Percentiles rank a stretch among this genome's conserved stretches.
phyloP scores from a whole-genome alignment of 1,284 basidiomycete species.

The Tylopilus sp. region DNA sequence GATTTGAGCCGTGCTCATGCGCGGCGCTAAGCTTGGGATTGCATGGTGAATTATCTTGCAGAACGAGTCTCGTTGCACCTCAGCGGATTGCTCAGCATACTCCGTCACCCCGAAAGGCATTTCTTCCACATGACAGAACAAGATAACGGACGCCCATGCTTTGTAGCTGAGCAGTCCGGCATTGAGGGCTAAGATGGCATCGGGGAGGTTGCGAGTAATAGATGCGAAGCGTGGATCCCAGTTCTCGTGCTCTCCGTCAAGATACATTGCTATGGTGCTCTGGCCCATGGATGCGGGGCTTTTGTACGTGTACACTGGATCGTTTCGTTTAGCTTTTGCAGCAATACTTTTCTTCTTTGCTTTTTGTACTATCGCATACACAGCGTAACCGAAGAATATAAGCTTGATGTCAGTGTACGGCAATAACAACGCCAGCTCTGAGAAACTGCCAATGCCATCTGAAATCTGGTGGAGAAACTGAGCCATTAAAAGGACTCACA shows the following conservation, averaged over 20 bases:
- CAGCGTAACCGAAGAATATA: constrained; percentile 36
- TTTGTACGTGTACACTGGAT: constrained; percentile 36
- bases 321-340: constrained; percentile 25
- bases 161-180: constrained; percentile 39
- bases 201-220: constrained; percentile 23
- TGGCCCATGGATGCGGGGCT: constrained; percentile 36
- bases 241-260: constrained; percentile 30
- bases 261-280: constrained; percentile 32
- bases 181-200: constrained; percentile 39
- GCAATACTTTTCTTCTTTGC: constrained; percentile 27
- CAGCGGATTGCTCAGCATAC: constrained; percentile 40
- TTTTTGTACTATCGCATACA: constrained; percentile 31
- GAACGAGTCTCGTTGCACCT: constrained; percentile 32
- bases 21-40: constrained; percentile 22
- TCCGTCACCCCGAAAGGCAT: constrained; percentile 42
- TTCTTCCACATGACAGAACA: constrained; percentile 26
- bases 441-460: constrained; percentile 32
- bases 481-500: constrained; percentile 30
- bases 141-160: constrained; percentile 35
- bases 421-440: constrained; percentile 40
- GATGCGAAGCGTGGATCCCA: constrained; percentile 32
- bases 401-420: constrained; percentile 41
- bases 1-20: constrained; percentile 23
- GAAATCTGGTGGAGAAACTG: not conserved
- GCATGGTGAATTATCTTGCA: constrained; percentile 28